These are phyloP conservation scores for Parsonsia alboflavescens DNA, from an alignment of 257 asterid species.

Conservation along the genomic window DNA sequence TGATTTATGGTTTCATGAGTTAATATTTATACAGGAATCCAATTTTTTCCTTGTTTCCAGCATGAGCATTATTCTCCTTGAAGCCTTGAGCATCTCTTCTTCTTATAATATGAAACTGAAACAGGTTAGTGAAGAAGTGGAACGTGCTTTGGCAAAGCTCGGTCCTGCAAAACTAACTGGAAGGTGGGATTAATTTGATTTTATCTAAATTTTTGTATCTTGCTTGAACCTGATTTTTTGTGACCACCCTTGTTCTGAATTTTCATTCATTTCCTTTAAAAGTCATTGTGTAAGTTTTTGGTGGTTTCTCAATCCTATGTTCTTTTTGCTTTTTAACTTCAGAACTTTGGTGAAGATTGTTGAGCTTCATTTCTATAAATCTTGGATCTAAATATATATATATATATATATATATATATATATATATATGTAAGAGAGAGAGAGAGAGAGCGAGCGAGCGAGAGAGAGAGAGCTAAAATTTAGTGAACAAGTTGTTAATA, in stretches of 20 bases:
- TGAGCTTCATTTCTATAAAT: background rate
- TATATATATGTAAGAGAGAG: too few relatives aligned
- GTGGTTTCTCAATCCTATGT: background rate
- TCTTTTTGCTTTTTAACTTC: background rate
- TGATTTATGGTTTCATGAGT: background rate
- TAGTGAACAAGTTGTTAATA: background rate
- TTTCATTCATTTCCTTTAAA: background rate
- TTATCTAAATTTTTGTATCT: background rate
- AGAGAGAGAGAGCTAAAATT: too few relatives aligned
- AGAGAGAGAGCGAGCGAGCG: too few relatives aligned
- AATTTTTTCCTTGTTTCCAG: background rate
- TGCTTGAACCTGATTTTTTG: background rate
- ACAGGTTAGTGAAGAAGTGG: slow-evolving; percentile 99
- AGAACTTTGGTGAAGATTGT: background rate
- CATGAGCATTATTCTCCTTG: background rate
- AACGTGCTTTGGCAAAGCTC: slow-evolving; percentile 91
- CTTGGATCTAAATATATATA: background rate
- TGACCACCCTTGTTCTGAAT: background rate
- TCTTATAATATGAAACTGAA: slow-evolving; percentile 17
- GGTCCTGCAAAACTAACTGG: slow-evolving; percentile 81
- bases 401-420: too few relatives aligned
- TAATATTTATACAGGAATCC: background rate
- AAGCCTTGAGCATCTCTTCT: slow-evolving; percentile 4
- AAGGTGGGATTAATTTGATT: slow-evolving; percentile 42
- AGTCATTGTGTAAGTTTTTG: background rate